phyloP scores from a whole-genome alignment of 1,284 basidiomycete genomes.

The Porodaedalea pini region DNA sequence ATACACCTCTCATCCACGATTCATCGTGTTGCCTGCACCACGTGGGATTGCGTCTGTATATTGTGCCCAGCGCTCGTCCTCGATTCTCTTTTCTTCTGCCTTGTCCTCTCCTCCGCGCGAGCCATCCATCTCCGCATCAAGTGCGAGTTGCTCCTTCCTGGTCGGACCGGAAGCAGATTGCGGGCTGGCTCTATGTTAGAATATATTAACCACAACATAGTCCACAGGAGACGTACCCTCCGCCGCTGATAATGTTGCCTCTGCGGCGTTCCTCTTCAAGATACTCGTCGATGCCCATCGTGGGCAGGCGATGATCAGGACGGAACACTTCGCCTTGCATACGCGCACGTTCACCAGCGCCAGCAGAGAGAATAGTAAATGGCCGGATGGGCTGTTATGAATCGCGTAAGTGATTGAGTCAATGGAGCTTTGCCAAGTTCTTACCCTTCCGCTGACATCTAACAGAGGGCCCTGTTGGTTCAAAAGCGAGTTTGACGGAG shows the following conservation, averaged over 20 bases:
- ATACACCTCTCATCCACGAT: constrained; percentile 60
- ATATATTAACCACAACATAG: background rate
- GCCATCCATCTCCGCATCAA: constrained; percentile 85
- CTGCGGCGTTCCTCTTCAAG: constrained; percentile 80
- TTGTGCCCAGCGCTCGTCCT: constrained; percentile 85
- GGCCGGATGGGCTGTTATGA: constrained; percentile 67
- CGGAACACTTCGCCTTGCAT: constrained; percentile 83
- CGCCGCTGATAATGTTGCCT: constrained; percentile 85
- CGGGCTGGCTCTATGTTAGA: constrained; percentile 46
- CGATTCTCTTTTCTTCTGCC: constrained; percentile 71
- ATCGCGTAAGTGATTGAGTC: background rate
- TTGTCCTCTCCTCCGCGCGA: constrained; percentile 66
- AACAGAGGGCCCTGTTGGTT: constrained; percentile 65
- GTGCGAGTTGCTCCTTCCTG: constrained; percentile 69
- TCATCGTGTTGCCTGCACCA: constrained; percentile 94
- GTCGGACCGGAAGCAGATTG: constrained; percentile 67
- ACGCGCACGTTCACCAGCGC: constrained; percentile 60
- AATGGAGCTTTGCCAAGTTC: constrained; percentile 16
- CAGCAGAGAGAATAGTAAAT: constrained; percentile 86
- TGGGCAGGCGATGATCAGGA: constrained; percentile 83
- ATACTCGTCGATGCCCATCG: constrained; percentile 97
- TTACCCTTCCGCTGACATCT: constrained; percentile 72
- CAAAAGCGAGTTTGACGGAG: constrained; percentile 32
- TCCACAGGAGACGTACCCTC: constrained; percentile 72
- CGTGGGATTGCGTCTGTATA: constrained; percentile 78